These are phyloP conservation scores for Eutrema japonicum DNA, from an alignment of 345 rosid species.

Conservation along the genomic window DNA sequence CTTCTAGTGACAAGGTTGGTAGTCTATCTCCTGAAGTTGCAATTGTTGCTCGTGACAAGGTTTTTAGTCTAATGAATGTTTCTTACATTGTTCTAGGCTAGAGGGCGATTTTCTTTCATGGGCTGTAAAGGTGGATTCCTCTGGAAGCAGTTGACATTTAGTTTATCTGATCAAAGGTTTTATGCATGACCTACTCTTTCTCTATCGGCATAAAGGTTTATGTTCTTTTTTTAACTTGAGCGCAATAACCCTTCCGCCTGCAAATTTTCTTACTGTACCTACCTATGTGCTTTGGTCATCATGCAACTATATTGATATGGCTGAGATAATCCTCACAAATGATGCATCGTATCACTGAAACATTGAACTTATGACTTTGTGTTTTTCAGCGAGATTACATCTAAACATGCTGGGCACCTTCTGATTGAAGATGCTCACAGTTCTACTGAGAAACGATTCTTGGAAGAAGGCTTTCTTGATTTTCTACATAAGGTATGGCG, in stretches of 20 bases:
- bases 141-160: conserved; percentile 90
- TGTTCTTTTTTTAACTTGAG: conserved; percentile 30
- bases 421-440: conserved; percentile 65
- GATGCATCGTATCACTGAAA: background rate
- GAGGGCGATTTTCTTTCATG: conserved; percentile 94
- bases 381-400: conserved; percentile 46
- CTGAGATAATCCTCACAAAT: conserved; percentile 13
- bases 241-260: conserved; percentile 31
- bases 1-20: conserved; percentile 86
- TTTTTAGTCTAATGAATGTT: background rate
- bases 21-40: conserved; percentile 13
- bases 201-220: conserved; percentile 41
- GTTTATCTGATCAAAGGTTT: conserved; percentile 75
- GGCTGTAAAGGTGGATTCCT: conserved; percentile 96
- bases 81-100: conserved; percentile 53
- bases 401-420: conserved; percentile 61
- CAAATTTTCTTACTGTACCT: conserved; percentile 11
- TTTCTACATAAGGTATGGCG: conserved; percentile 69
- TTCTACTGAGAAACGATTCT: conserved; percentile 46
- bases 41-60: background rate
- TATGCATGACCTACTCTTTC: conserved; percentile 43
- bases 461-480: conserved; percentile 79
- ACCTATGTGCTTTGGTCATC: conserved; percentile 20
- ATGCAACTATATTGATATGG: conserved; percentile 11
- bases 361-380: conserved; percentile 12